Base-by-base conservation (phyloP, 192 early-diverging fungal species). In the Mortierella antarctica region DNA sequence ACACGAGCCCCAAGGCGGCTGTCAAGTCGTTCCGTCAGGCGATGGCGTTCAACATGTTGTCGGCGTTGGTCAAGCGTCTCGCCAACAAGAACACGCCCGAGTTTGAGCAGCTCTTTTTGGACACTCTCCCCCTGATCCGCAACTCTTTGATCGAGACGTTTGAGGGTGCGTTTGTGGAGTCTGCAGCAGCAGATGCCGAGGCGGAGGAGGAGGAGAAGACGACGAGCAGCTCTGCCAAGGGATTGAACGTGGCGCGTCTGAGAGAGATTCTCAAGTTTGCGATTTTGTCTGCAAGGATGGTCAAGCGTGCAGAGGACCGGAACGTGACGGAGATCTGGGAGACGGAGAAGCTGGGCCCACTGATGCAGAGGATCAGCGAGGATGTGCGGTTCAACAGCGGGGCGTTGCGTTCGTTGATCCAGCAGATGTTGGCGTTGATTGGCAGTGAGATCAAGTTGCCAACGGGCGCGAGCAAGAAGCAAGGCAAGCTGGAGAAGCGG, bases 21-120 rank as follows among this genome's bases (percentile, higher is more conserved):
- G 86, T 87, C 53, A 93, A 93, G 64, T 83, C 82, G 18, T 93
- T 88, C 77, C 88, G 91, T 57, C 91, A 90, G 71, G 84, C 86
- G 45, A 88, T 90, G 82, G 89, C 89, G 4, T 92, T 82, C 64
- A 82, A 81, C 8, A 81, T 87, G 73, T 46, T 83, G 10, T 66
- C 74, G 12, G 67, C 70, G 14, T 59, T 87, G 2, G 71, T 89
- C 11, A 85, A 85, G 71, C 86, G 83, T 53, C 57, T 73, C 31
- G 71, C 77, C 17, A 81, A 71, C 59, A 80, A 80, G 67, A 70
- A 77, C 45, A 70, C 83, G 12, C 78, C 72, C 52, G 78, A 81
- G 58, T 84, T 79, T 63, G 77, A 75, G 58, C 57, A 59, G 6
- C 67, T 71, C n/a, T 81, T 84, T 50, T 52, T 77, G 52, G 62